Percentiles rank a stretch among this genome's conserved stretches.
phyloP scores from a whole-genome alignment of 2,329 filamentous ascomycete species.

The Hypoxylon sp. region DNA sequence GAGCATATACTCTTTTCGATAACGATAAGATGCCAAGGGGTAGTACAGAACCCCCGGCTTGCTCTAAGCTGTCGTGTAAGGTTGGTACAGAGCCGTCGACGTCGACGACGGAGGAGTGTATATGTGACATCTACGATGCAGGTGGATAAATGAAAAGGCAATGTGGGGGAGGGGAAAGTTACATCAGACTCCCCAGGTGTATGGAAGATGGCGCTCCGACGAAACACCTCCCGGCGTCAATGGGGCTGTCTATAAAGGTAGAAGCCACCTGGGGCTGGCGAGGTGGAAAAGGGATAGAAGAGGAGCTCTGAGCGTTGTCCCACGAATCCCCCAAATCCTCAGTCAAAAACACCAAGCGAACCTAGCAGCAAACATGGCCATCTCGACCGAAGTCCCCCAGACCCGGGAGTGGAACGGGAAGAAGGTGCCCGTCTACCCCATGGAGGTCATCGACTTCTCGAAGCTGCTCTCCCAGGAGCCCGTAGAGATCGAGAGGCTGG shows the following conservation, averaged over 20 bases:
- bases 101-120: constrained; percentile 14
- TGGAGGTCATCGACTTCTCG: constrained; percentile 65
- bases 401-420: constrained; percentile 63
- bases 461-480: constrained; percentile 66
- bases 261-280: constrained; percentile 16
- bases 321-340: constrained; percentile 4
- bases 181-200: constrained; percentile 33
- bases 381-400: constrained; percentile 55
- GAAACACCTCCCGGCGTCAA: constrained; percentile 22
- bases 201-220: constrained; percentile 43
- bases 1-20: constrained; percentile 39
- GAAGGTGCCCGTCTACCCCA: constrained; percentile 62
- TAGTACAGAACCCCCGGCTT: constrained; percentile 19
- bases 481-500: constrained; percentile 63
- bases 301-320: constrained; percentile 18
- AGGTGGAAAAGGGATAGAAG: constrained; percentile 5
- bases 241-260: constrained; percentile 39
- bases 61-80: constrained; percentile 24
- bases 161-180: constrained; percentile 41
- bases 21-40: constrained; percentile 41
- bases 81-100: constrained; percentile 15
- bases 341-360: constrained; percentile 13
- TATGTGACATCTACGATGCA: constrained; percentile 36
- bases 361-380: constrained; percentile 51
- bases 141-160: constrained; percentile 40